A percentile compares a stretch with the other conserved stretches of the same genome.
These are phyloP conservation scores for Fusarium guadeloupense DNA, from an alignment of 2,329 filamentous ascomycete species.

Conservation along the genomic window DNA sequence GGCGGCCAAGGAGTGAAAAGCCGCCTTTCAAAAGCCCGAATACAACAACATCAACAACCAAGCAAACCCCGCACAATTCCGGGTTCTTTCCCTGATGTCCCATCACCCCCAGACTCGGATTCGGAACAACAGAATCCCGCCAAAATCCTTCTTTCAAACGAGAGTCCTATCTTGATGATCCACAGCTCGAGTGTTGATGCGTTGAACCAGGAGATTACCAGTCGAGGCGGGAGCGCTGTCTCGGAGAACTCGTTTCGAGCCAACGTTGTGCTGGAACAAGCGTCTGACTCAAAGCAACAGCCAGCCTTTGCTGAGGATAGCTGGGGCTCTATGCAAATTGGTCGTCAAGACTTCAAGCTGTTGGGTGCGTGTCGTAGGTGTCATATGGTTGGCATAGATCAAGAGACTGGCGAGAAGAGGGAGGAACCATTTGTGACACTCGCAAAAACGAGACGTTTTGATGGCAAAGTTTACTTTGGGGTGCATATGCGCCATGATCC, in stretches of 20 bases:
- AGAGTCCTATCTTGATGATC: conserved; percentile 90
- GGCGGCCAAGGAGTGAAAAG: conserved; percentile 66
- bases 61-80: conserved; percentile 51
- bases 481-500: conserved; percentile 73
- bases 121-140: conserved; percentile 51
- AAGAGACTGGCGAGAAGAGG: conserved; percentile 78
- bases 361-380: conserved; percentile 88
- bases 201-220: conserved; percentile 77
- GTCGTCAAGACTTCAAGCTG: conserved; percentile 70
- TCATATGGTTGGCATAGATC: conserved; percentile 96
- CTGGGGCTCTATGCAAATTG: conserved; percentile 77
- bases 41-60: conserved; percentile 65
- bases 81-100: conserved; percentile 63
- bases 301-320: conserved; percentile 80
- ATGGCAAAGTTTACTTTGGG: conserved; percentile 90
- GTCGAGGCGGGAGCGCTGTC: conserved; percentile 69
- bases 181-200: conserved; percentile 80
- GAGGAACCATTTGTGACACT: conserved; percentile 90
- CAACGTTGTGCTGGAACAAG: conserved; percentile 76
- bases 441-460: conserved; percentile 83
- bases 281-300: conserved; percentile 52
- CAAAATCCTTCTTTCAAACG: conserved; percentile 86
- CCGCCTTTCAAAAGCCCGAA: conserved; percentile 76
- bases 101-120: conserved; percentile 67
- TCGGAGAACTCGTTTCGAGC: conserved; percentile 83